A percentile compares a stretch with the other conserved stretches of the same genome.
Conservation (phyloP, 2,329 filamentous ascomycete species). For the Chrysoporthe puriensis region DNA sequence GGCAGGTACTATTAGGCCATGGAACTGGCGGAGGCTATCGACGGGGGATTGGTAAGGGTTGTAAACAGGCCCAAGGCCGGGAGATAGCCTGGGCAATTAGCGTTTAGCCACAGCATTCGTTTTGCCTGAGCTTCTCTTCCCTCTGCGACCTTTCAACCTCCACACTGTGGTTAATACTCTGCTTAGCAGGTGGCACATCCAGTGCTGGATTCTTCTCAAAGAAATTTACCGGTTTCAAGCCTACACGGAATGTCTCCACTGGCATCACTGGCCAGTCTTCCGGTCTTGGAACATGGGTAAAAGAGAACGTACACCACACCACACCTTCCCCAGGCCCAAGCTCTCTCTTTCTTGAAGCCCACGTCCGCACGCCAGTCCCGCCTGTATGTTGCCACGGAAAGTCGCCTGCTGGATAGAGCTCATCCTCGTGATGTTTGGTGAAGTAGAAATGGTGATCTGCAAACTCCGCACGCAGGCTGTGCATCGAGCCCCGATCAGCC, state of each 20-base stretch:
- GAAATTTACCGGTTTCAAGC: constrained; percentile 54
- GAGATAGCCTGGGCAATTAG: no score
- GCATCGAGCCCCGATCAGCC: constrained; percentile 54
- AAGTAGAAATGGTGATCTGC: constrained; percentile 63
- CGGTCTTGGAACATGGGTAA: constrained; percentile 58
- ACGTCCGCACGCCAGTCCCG: constrained; percentile 40
- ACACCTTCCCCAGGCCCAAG: constrained; percentile 19
- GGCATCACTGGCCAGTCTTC: constrained; percentile 66
- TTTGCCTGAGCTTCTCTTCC: constrained; percentile 10
- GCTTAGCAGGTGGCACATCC: constrained; percentile 29
- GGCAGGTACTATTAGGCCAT: background rate
- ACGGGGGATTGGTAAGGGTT: background rate
- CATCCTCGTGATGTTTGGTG: constrained; percentile 57
- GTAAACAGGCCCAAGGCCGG: background rate
- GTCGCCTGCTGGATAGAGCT: constrained; percentile 62
- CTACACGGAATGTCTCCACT: constrained; percentile 55
- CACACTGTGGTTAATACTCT: constrained; percentile 11
- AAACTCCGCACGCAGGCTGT: constrained; percentile 62
- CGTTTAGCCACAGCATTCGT: constrained; percentile 10
- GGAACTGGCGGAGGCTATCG: background rate
- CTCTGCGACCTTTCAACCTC: constrained; percentile 17
- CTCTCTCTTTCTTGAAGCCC: constrained; percentile 49
- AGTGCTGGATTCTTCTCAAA: constrained; percentile 55
- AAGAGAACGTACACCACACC: constrained; percentile 36
- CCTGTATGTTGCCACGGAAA: constrained; percentile 63